A percentile compares a stretch with the other conserved stretches of the same genome.
Conservation (phyloP, 108 stramenopile genomes). For the Stephanodiscus minutulus region DNA sequence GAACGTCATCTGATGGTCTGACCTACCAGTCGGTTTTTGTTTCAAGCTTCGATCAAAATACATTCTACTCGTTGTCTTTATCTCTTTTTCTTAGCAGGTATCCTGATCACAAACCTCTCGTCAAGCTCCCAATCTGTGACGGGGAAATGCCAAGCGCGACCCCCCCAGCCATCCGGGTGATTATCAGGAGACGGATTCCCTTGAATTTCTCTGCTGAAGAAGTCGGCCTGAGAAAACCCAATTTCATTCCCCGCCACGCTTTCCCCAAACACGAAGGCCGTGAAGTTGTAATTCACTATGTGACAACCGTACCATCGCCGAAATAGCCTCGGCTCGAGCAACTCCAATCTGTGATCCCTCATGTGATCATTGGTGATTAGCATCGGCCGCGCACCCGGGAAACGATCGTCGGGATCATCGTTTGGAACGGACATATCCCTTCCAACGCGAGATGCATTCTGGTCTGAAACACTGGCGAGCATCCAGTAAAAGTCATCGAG, state of each 20-base stretch:
- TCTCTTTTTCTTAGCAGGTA: slow-evolving; percentile 32
- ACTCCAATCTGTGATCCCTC: slow-evolving; percentile 80
- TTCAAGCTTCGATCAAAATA: too few relatives aligned
- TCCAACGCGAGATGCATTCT: slow-evolving; percentile 52
- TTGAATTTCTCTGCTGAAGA: slow-evolving; percentile 89
- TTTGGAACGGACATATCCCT: slow-evolving; percentile 58
- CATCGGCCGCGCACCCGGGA: slow-evolving; percentile 80
- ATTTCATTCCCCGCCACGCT: slow-evolving; percentile 66
- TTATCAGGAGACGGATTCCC: slow-evolving; percentile 44
- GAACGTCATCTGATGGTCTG: too few relatives aligned
- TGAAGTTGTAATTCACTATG: slow-evolving; percentile 82
- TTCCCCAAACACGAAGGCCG: slow-evolving; percentile 68
- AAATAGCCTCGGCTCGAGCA: slow-evolving; percentile 80
- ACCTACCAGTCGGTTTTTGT: too few relatives aligned
- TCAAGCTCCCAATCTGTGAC: slow-evolving; percentile 79
- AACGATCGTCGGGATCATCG: slow-evolving; percentile 58
- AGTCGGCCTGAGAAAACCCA: slow-evolving; percentile 74
- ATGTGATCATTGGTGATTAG: slow-evolving; percentile 87
- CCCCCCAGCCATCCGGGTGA: slow-evolving; percentile 19
- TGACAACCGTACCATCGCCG: slow-evolving; percentile 85
- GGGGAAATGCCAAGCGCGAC: slow-evolving; percentile 84
- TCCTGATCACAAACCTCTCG: slow-evolving; percentile 70
- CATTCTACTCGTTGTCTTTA: neutral
- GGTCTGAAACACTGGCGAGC: slow-evolving; percentile 74
- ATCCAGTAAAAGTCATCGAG: slow-evolving; percentile 91